These are phyloP conservation scores for Avicennia marina DNA, from an alignment of 257 asterid genomes.

Conservation along the genomic window DNA sequence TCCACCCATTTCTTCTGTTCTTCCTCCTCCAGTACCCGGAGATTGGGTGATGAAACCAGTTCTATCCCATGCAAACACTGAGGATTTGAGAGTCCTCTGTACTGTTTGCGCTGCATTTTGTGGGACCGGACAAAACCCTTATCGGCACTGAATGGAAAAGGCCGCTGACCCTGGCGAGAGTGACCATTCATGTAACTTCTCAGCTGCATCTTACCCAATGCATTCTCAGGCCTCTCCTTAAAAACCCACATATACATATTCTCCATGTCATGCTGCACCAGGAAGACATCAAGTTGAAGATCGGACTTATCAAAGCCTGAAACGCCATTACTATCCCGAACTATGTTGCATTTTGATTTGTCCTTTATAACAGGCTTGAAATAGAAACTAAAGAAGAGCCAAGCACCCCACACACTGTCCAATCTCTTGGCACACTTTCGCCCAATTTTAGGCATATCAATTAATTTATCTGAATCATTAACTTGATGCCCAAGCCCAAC, in stretches of 20 bases:
- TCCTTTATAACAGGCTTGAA: conserved; percentile 53
- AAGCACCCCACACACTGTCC: conserved; percentile 61
- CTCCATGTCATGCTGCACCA: conserved; percentile 59
- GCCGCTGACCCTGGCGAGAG: conserved; percentile 49
- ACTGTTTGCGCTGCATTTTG: conserved; percentile 50
- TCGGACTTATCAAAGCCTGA: conserved; percentile 48
- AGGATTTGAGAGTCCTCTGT: conserved; percentile 51
- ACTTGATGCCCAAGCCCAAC: conserved; percentile 44
- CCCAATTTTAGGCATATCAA: conserved; percentile 38
- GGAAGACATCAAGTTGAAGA: conserved; percentile 42
- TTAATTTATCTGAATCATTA: conserved; percentile 32
- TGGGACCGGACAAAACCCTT: conserved; percentile 55
- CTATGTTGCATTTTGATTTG: conserved; percentile 37
- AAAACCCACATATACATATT: conserved; percentile 59
- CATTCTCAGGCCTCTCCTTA: conserved; percentile 55
- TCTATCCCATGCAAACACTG: conserved; percentile 58
- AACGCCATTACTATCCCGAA: conserved; percentile 36
- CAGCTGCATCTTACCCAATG: conserved; percentile 54
- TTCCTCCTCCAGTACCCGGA: conserved; percentile 36
- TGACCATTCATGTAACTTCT: conserved; percentile 58
- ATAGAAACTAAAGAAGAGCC: conserved; percentile 56
- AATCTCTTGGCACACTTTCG: conserved; percentile 40
- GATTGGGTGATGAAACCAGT: conserved; percentile 38
- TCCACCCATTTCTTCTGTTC: conserved; percentile 55
- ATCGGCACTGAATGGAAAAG: conserved; percentile 44